Evolutionary conservation across 352 stramenopile genomes (phyloP), one percentile per base, ranked within the genome.

Genomic region (Phytophthora sp.): DNA sequence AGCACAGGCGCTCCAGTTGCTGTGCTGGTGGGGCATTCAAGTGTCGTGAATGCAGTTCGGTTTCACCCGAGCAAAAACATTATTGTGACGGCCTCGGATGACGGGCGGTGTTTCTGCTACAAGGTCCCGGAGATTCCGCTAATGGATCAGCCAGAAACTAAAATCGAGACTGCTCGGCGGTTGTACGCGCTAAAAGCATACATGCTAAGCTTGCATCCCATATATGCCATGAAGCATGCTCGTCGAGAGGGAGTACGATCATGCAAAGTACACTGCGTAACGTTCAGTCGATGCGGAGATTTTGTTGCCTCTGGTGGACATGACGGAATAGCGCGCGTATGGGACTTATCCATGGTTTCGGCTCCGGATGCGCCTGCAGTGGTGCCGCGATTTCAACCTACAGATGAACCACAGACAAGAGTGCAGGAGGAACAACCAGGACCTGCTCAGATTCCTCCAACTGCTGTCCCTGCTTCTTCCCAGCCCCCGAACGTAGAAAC

Each of bases 231-330:
- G 21, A 92, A 84, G 7, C 86, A 94, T 17, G 77, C 65, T 37
- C 56, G 66, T 7, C 76, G 76, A 9, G 72, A 86, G 17, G 79
- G 79, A 15, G 68, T 78, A 20, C 74, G 82, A 28, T 89, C 82
- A 20, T 87, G 78, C 60, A 92, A 92, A 69, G 82, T 92, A n/a
- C 75, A 89, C 31, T 88, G 78, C 45, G 49, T 92, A 21, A 78
- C 76, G 18, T 89, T 90, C 46, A 94, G 80, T 85, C 92, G 62
- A 27, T 96, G 57, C 76, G 95, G 71, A 68, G 86, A 76, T 72
- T 98, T 76, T 58, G 89, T 99, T 46, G 90, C 91, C 4, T 98
- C 96, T 24, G 96, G 95, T 5, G 91, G 89, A 6, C 91, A 98
- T 72, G 96, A 99, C 78, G 95, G 92, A 39, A 84, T 98, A 13